These are phyloP conservation scores for Moricandia moricandioides DNA, from an alignment of 345 rosid species.

Conservation along the genomic window DNA sequence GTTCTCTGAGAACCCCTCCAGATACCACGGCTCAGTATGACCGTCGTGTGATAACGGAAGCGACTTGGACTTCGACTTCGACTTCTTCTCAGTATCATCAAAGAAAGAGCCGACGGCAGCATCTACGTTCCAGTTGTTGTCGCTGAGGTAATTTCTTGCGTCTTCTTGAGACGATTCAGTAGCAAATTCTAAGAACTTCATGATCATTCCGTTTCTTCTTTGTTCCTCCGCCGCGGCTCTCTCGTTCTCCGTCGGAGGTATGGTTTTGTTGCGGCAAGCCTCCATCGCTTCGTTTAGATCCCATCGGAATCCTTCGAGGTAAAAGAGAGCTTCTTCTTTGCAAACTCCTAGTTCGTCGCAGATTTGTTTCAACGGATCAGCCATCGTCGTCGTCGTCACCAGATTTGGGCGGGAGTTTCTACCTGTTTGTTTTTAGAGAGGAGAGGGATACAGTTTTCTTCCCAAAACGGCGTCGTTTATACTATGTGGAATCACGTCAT, in stretches of 20 bases:
- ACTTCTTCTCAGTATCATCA: background rate
- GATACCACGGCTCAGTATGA: background rate
- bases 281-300: background rate
- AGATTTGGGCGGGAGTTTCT: background rate
- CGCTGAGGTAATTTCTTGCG: background rate
- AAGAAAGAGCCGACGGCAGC: background rate
- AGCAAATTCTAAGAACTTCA: background rate
- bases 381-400: background rate
- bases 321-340: background rate
- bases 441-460: background rate
- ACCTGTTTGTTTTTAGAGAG: too few species aligned
- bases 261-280: constrained; percentile 4
- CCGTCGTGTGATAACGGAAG: background rate
- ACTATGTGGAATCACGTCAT: background rate
- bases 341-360: background rate
- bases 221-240: background rate
- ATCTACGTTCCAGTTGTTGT: background rate
- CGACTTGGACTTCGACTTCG: background rate
- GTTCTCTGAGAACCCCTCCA: background rate
- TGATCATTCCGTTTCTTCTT: background rate
- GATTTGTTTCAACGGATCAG: background rate
- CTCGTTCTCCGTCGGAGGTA: background rate
- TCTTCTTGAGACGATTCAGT: background rate
- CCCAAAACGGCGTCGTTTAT: background rate
- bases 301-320: too few species aligned